Evolutionary conservation across 2,329 filamentous ascomycete genomes (phyloP), one percentile per base, ranked within the genome.

Genomic region (Epichloe baconii): DNA sequence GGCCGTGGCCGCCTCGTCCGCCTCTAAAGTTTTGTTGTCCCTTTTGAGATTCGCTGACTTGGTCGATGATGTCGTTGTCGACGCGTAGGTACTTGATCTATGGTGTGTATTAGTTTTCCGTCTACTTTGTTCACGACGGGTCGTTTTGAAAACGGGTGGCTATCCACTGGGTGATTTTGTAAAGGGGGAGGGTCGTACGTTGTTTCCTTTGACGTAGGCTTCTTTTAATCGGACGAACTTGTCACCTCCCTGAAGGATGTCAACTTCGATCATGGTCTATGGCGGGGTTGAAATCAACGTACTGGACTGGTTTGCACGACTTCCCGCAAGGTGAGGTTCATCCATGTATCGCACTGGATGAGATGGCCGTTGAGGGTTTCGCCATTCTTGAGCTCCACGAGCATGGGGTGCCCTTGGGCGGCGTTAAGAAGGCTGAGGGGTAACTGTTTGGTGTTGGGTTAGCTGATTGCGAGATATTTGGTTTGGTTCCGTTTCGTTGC

Each of bases 61-160:
- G 70, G 57, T 97, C 91, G 70, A 98, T 87, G 55, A 98, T 94
- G 68, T 97, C 91, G 70, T 98, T 91, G 49, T 91, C 89, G 3
- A 98, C 88, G 61, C 91, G 83, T 35, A 98, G 80, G 71, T 95
- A 98, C 76, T 98, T 98, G 73, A 98, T 98, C 93, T 96, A 17
- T 23, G 15, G 5, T 11, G 10, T 15, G 5, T 19, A 12, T 43
- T 12, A 43, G 41, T 43, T 7, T 38, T 19, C n/a, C 8, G 3
- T 35, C 14, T 2, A 35, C 14, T 45, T 17, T 17, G 26, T 26
- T 31, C 26, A 31, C 19, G 11, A 11, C 6, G 14, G 14, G 15
- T n/a, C n/a, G n/a, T 5, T 23, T 12, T 43, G 41, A 8, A 43
- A 15, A 6, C 3, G 5, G 21, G 19, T 17, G 19, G 19, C 12